Base-by-base conservation (phyloP, 768 basidiomycete species). In the Suillus subluteus region DNA sequence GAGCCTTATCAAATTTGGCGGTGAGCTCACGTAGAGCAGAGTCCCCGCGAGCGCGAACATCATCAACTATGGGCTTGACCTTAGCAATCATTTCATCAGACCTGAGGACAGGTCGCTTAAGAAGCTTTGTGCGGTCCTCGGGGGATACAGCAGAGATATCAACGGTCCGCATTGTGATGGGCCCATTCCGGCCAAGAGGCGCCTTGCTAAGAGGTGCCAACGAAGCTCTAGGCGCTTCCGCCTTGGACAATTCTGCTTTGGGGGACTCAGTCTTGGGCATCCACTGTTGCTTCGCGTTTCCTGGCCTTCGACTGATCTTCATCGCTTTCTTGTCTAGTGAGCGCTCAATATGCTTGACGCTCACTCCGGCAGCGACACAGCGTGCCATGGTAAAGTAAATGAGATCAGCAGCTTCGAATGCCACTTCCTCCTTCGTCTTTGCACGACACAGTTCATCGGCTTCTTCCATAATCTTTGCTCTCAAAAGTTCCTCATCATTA, bases 381-480 rank as follows among this genome's bases (percentile, higher is more conserved):
- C 91, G 89, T 26, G 92, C 87, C 71, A 99, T 79, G 1, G 91
- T 87, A 74, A 99, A 99, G 81, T 99, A 99, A 50, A 97, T 73
- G 30, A 99, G 82, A 79, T 99, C 98, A 1, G 96, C 97, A 8
- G 96, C 94, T 78, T 99, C 98, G 68, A 96, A 97, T 1, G 96
- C 92, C 18, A 98, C 82, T 38, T 98, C 94, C 58, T 92, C 88
- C 73, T 86, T 87, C 2, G 87, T 87, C 70, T 87, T 82, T 30
- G 94, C 94, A 21, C 84, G 83, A 75, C 95, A 97, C n/a, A 99
- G 85, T 77, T 99, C 98, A 72, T 97, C 94, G 0, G 98, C 98
- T 76, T 99, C 98, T 78, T 99, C 98, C 89, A 92, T 94, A 69
- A 99, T 95, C 83, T 99, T 99, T 62, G 95, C 91, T 56, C 84